Base-by-base conservation (phyloP, 352 stramenopile genomes). In the Phytophthora kernoviae region DNA sequence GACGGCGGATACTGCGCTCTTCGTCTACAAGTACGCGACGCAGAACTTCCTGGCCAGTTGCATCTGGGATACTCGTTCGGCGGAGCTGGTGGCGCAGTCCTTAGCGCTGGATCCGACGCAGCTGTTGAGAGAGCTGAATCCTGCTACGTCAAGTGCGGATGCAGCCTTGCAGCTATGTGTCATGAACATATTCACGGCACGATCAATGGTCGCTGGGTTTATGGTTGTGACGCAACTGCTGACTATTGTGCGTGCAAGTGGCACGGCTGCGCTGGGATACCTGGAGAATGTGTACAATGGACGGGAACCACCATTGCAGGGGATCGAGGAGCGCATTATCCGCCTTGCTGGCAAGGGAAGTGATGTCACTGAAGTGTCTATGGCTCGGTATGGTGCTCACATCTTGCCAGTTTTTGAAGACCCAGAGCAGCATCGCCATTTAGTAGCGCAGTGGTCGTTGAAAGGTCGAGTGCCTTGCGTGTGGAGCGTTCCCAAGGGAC, bases 351-450 rank as follows among this genome's bases (percentile, higher is more conserved):
- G 79, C 0, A 63, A 77, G 36, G 71, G 70, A 4, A 89, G 75
- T 20, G 77, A 87, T 36, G 77, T 84, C n/a, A 87, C 79, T 0
- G 79, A 89, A 41, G 77, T 89, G 22, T 89, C 79, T 0, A 89
- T 89, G 79, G 68, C 57, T 12, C 60, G 79, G 4, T 89, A 89
- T 52, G 79, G 77, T 21, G 77, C 72, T 15, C 79, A 89, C 50
- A 89, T 89, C 15, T 45, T 89, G 15, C 79, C 79, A 6, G 77
- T 89, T 15, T 87, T 82, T 50, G 77, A 89, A 46, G 63, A 79
- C 39, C 77, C 75, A 15, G 41, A 57, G 7, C 63, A 79, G 48
- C 78, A 75, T 40, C 72, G 73, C 2, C 70, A 87, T 43, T 66
- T 87, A 3, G 65, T 89, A 9, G 62, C 55, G 22, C 62, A 72